Percentiles rank a stretch among this genome's conserved stretches.
Conservation (phyloP, 2,329 filamentous ascomycete genomes). For the Pseudogymnoascus sp. region DNA sequence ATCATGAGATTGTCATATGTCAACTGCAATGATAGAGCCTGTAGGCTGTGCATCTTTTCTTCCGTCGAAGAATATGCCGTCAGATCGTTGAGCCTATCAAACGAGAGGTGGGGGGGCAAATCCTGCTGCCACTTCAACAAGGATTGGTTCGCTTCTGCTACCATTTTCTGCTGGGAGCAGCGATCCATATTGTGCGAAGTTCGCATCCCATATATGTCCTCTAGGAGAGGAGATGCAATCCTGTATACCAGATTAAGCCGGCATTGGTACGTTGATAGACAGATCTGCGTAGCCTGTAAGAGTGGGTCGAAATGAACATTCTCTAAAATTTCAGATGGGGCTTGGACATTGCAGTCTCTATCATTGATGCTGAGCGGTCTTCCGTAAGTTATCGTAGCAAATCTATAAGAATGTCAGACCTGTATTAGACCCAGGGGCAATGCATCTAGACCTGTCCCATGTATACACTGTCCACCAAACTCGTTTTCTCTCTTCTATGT, state of each 20-base stretch:
- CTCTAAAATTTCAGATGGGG: slow-evolving; percentile 29
- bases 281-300: background rate
- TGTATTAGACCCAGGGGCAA: background rate
- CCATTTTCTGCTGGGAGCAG: slow-evolving; percentile 16
- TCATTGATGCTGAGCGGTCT: slow-evolving; percentile 35
- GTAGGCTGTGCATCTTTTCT: slow-evolving; percentile 24
- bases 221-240: slow-evolving; percentile 26
- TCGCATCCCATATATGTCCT: slow-evolving; percentile 23
- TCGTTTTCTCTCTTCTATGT: slow-evolving; percentile 13
- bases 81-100: slow-evolving; percentile 20
- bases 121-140: slow-evolving; percentile 21
- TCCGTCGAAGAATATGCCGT: slow-evolving; percentile 12
- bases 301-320: background rate
- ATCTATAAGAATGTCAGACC: slow-evolving; percentile 18
- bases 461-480: slow-evolving; percentile 18
- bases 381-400: slow-evolving; percentile 32
- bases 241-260: slow-evolving; percentile 26
- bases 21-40: slow-evolving; percentile 35
- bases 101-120: slow-evolving; percentile 21
- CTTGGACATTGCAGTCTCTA: slow-evolving; percentile 31
- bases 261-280: slow-evolving; percentile 17
- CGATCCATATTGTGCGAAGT: slow-evolving; percentile 11
- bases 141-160: slow-evolving; percentile 17
- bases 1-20: slow-evolving; percentile 37
- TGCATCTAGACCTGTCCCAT: slow-evolving; percentile 14